Evolutionary conservation across 192 early-diverging fungal species (phyloP).

Genomic region (Spinellus fusiger): DNA sequence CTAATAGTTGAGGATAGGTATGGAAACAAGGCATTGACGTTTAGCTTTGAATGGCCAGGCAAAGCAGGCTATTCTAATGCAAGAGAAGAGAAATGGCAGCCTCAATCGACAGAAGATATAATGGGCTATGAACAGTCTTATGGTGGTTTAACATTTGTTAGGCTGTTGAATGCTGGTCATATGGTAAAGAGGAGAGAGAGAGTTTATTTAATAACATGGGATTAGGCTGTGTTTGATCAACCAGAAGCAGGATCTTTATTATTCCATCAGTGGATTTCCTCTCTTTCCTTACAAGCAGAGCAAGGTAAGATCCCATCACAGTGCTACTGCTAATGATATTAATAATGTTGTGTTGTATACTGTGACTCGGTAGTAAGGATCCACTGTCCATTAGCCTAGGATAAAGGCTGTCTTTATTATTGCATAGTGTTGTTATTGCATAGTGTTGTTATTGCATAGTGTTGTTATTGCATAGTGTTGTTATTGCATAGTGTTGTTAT

Average conservation of each 20-base stretch:
- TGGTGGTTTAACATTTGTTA: conserved; percentile 74
- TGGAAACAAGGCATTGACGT: conserved; percentile 88
- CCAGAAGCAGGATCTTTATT: conserved; percentile 73
- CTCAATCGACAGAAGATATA: conserved; percentile 40
- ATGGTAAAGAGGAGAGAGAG: conserved; percentile 42
- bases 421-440: no score
- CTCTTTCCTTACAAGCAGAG: neutral
- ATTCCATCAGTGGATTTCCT: conserved; percentile 73
- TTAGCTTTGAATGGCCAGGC: conserved; percentile 82
- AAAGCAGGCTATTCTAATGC: conserved; percentile 61
- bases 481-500: no score
- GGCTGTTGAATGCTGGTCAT: conserved; percentile 80
- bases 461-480: no score
- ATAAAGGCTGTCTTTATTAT: no score
- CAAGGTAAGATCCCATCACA: no score
- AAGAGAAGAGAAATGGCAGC: conserved; percentile 56
- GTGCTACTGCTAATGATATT: no score
- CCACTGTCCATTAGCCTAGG: no score
- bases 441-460: no score
- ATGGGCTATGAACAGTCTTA: conserved; percentile 62
- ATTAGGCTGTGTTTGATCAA: conserved; percentile 77
- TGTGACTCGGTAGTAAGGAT: no score
- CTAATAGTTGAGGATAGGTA: conserved; percentile 18
- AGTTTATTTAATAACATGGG: neutral
- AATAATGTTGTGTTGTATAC: no score